Evolutionary conservation across 768 basidiomycete species (phyloP), one percentile per base, ranked within the genome.

Genomic region (Russula vinacea): DNA sequence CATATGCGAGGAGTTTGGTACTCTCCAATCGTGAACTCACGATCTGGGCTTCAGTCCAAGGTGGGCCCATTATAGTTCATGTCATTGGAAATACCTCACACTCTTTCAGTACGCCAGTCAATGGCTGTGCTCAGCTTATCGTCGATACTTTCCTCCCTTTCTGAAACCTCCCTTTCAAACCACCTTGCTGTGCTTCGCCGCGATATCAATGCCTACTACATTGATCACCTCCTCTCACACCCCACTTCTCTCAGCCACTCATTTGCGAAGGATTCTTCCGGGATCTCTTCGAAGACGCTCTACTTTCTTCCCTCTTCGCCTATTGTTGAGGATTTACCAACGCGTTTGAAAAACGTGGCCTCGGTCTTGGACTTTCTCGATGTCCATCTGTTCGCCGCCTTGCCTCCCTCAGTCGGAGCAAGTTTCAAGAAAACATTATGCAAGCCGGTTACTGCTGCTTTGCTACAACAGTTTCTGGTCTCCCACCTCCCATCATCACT

Each of bases 401-500:
- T 90, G 22, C 86, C 90, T 17, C 49, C 72, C 1, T 63, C 80
- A 0, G 80, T 86, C 56, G 66, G 73, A 26, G 70, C 74, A 10
- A 67, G 71, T 3, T 87, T 92, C 67, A 73, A 79, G n/a, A 80
- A 76, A 35, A 82, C 83, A 16, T 75, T 95, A 3, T 79, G 78
- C 71, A 85, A 83, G 70, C 84, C 88, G 1, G 68, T 89, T 19
- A 81, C 82, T 3, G 78, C 77, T 5, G 82, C 84, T 29, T 70
- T 93, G 22, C 79, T 95, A 56, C 80, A 84, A 55, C 79, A 84
- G 66, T 75, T 94, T 39, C 79, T 95, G 50, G 75, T 86, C 39
- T 84, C 89, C 0, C 80, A 80, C n/a, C 76, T 94, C 3, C 92
- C 94, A 0, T 81, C 84, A 0, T 81, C 84, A 3, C 79, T 89